Conservation (phyloP, 2,329 filamentous ascomycete species). For the Pseudocercospora crystallina region DNA sequence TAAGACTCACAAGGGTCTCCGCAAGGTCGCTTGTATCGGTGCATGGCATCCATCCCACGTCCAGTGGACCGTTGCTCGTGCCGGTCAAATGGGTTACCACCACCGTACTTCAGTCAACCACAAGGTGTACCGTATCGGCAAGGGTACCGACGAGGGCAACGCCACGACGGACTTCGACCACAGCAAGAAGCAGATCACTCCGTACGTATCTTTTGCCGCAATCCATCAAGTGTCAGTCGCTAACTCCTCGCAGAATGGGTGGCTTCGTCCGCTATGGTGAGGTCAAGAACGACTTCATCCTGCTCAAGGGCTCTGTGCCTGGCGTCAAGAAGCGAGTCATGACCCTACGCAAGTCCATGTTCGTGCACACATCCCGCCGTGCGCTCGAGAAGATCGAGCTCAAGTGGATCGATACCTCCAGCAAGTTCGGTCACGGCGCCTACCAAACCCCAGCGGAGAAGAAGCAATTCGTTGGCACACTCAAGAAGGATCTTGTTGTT, state of each 20-base stretch:
- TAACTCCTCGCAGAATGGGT: slow-evolving; percentile 70
- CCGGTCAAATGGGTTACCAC: slow-evolving; percentile 99
- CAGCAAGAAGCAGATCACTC: slow-evolving; percentile 99
- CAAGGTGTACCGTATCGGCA: slow-evolving; percentile 99
- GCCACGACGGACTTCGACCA: slow-evolving; percentile 93
- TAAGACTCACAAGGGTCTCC: slow-evolving; percentile 99
- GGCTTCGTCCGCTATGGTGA: slow-evolving; percentile 99
- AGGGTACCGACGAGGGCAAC: slow-evolving; percentile 85
- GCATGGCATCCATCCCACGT: slow-evolving; percentile 99
- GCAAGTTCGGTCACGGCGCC: slow-evolving; percentile 99
- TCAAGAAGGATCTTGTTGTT: slow-evolving; percentile 91
- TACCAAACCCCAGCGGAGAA: slow-evolving; percentile 99
- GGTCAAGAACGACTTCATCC: slow-evolving; percentile 98
- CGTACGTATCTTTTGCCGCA: slow-evolving; percentile 66
- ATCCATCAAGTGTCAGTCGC: slow-evolving; percentile 15
- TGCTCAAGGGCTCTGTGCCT: slow-evolving; percentile 96
- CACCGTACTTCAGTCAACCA: slow-evolving; percentile 99
- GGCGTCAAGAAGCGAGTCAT: slow-evolving; percentile 99
- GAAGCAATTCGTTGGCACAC: slow-evolving; percentile 92
- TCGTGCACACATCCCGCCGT: slow-evolving; percentile 90
- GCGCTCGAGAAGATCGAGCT: slow-evolving; percentile 98
- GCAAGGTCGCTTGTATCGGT: slow-evolving; percentile 99
- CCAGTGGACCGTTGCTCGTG: slow-evolving; percentile 99
- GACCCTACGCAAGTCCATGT: slow-evolving; percentile 98
- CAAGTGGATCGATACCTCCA: slow-evolving; percentile 99